phyloP scores from a whole-genome alignment of 768 basidiomycete genomes.

The Xerocomellus amylosporus region DNA sequence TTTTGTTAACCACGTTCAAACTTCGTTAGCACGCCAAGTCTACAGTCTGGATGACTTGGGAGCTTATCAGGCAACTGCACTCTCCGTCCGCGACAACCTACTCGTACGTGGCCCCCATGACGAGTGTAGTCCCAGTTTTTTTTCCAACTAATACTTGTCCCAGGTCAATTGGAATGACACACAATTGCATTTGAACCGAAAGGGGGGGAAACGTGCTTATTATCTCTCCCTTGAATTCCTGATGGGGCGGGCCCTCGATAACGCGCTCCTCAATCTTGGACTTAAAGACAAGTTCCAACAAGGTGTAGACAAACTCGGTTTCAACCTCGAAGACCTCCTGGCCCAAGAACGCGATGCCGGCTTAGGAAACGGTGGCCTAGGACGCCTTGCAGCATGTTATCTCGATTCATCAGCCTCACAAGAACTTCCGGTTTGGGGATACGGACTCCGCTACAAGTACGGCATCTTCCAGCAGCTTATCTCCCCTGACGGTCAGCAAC shows the following conservation, averaged over 20 bases:
- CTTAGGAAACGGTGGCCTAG: slow-evolving; percentile 93
- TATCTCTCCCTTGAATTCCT: slow-evolving; percentile 95
- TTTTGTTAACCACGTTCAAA: slow-evolving; percentile 81
- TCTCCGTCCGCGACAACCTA: slow-evolving; percentile 85
- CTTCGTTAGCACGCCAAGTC: slow-evolving; percentile 85
- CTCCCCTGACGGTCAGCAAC: slow-evolving; percentile 76
- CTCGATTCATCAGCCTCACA: slow-evolving; percentile 89
- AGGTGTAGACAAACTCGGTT: slow-evolving; percentile 76
- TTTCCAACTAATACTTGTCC: background rate
- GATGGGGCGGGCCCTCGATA: slow-evolving; percentile 78
- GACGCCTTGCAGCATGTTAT: slow-evolving; percentile 96
- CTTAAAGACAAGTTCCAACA: slow-evolving; percentile 73
- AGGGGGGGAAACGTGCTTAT: slow-evolving; percentile 86
- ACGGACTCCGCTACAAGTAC: slow-evolving; percentile 89
- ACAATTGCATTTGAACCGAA: slow-evolving; percentile 72
- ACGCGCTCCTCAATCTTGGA: slow-evolving; percentile 84
- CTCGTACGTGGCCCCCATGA: slow-evolving; percentile 46
- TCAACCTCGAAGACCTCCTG: slow-evolving; percentile 83
- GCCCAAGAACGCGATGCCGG: slow-evolving; percentile 92
- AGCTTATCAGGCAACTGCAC: slow-evolving; percentile 88
- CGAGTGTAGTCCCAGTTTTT: background rate
- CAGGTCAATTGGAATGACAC: slow-evolving; percentile 87
- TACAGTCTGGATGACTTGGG: slow-evolving; percentile 86
- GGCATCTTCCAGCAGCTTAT: slow-evolving; percentile 96
- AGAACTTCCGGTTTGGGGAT: slow-evolving; percentile 93